phyloP scores from a whole-genome alignment of 2,329 filamentous ascomycete genomes.

The Stenocarpella maydis region DNA sequence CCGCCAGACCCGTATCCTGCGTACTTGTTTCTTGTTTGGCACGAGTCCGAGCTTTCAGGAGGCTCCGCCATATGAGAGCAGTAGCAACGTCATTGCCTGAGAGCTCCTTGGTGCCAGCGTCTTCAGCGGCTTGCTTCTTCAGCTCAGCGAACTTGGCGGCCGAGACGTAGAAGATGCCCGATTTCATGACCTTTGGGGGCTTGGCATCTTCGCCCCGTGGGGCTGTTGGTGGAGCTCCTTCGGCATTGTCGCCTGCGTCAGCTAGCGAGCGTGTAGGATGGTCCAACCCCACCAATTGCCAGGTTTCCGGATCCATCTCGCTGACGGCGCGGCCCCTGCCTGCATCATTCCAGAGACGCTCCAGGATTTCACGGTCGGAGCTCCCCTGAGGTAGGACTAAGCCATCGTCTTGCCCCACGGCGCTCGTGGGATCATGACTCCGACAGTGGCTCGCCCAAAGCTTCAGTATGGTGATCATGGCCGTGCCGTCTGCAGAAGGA shows the following conservation, averaged over 20 bases:
- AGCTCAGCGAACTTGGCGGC: slow-evolving; percentile 17
- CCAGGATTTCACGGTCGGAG: slow-evolving; percentile 27
- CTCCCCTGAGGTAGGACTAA: background rate
- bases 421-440: background rate
- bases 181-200: slow-evolving; percentile 8
- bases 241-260: too few species aligned
- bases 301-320: slow-evolving; percentile 3
- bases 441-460: slow-evolving; percentile 35
- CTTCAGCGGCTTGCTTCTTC: background rate
- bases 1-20: background rate
- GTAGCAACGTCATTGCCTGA: slow-evolving; percentile 33
- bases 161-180: slow-evolving; percentile 35
- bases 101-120: background rate
- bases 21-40: background rate
- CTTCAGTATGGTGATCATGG: slow-evolving; percentile 8
- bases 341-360: slow-evolving; percentile 32
- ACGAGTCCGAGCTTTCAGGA: slow-evolving; percentile 28
- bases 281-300: background rate
- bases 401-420: background rate
- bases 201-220: background rate
- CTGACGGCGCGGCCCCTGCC: background rate
- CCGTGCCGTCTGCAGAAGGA: slow-evolving; percentile 29
- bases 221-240: background rate
- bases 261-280: background rate
- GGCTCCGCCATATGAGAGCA: slow-evolving; percentile 36